phyloP scores from a whole-genome alignment of 441 rosid species.

The Populus hybrid region DNA sequence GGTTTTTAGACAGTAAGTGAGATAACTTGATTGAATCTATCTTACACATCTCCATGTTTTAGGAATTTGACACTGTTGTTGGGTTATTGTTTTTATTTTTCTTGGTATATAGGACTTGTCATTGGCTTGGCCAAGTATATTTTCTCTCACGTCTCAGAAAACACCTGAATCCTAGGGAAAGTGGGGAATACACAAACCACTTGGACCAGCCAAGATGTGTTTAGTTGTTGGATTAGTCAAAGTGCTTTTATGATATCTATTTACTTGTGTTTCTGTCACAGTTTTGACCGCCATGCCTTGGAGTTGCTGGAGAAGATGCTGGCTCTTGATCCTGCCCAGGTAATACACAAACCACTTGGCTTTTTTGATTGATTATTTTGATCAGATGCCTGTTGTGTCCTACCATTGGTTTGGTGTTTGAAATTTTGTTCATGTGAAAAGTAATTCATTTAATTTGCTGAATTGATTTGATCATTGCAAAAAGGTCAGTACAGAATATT shows the following conservation, averaged over 20 bases:
- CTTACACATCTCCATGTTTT: background rate
- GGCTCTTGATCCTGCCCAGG: slow-evolving; percentile 94
- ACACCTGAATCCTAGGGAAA: background rate
- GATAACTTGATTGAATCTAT: background rate
- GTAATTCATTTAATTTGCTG: background rate
- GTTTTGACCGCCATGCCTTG: slow-evolving; percentile 93
- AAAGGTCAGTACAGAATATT: background rate
- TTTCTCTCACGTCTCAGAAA: background rate
- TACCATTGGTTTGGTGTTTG: background rate
- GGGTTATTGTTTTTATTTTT: background rate
- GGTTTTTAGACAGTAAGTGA: slow-evolving; percentile 79
- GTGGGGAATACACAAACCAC: background rate
- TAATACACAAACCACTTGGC: slow-evolving; percentile 9
- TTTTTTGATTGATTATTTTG: background rate
- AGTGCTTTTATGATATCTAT: background rate
- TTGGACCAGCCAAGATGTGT: background rate
- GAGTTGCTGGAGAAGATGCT: slow-evolving; percentile 91
- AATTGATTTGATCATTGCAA: background rate
- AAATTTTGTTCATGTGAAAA: background rate
- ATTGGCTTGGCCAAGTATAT: background rate
- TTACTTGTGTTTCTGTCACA: slow-evolving; percentile 13
- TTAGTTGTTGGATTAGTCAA: background rate
- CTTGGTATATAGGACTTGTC: background rate
- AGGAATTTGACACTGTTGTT: background rate
- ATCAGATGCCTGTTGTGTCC: background rate